Evolutionary conservation across 768 basidiomycete species (phyloP).

Genomic region (Obba rivulosa): DNA sequence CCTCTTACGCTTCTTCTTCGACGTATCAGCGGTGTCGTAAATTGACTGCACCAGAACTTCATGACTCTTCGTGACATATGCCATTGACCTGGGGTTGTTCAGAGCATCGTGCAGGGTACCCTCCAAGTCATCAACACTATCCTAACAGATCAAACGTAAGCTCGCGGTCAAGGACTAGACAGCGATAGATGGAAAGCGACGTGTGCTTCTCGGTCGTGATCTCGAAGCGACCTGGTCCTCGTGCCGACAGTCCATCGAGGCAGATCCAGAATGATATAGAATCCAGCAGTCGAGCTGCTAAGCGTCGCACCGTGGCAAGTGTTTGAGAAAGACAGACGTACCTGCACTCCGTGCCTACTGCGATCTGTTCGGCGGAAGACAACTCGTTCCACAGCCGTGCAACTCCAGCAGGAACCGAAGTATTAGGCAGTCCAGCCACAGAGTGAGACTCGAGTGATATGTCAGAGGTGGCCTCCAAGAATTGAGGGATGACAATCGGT

Average conservation of each 20-base stretch:
- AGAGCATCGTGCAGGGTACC: conserved; percentile 40
- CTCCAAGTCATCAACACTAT: conserved; percentile 51
- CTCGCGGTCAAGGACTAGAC: not conserved
- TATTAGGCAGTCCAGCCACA: too few species aligned
- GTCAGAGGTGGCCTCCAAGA: conserved; percentile 15
- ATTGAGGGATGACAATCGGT: conserved; percentile 22
- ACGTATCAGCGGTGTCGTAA: conserved; percentile 29
- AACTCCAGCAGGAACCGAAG: too few species aligned
- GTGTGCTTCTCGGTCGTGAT: conserved; percentile 11
- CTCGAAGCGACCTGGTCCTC: too few species aligned
- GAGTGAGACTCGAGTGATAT: not conserved
- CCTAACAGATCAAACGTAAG: not conserved
- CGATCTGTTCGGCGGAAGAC: conserved; percentile 9
- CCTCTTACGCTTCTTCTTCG: conserved; percentile 32
- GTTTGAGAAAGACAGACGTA: conserved; percentile 10
- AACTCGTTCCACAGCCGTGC: conserved; percentile 6
- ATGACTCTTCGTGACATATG: conserved; percentile 50
- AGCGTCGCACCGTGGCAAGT: not conserved
- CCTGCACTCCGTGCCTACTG: conserved; percentile 32
- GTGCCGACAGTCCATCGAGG: too few species aligned
- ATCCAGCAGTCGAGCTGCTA: not conserved
- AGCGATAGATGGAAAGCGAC: not conserved
- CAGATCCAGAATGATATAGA: not conserved
- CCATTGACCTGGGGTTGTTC: conserved; percentile 51
- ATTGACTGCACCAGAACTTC: conserved; percentile 38